Percentiles rank a stretch among this genome's conserved stretches.
Conservation (phyloP, 345 rosid genomes). For the Kandelia obovata region DNA sequence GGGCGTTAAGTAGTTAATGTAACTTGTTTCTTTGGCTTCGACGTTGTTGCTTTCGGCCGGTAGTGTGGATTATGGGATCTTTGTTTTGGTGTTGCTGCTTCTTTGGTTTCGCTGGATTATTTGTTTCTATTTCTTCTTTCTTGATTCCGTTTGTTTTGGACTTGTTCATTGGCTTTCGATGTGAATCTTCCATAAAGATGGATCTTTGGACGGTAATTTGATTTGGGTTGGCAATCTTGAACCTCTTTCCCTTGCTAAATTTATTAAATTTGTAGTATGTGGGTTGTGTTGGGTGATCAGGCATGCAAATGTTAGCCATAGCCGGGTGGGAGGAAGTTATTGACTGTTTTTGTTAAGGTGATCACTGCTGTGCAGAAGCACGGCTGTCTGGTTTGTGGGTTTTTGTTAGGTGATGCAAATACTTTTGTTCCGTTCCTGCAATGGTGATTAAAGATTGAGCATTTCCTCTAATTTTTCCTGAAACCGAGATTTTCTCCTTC, state of each 20-base stretch:
- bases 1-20: constrained; percentile 21
- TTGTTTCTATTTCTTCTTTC: not conserved
- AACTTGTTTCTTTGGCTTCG: constrained; percentile 21
- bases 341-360: constrained; percentile 2
- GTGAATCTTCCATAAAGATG: constrained; percentile 16
- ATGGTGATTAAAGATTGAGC: constrained; percentile 1
- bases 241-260: constrained; percentile 8
- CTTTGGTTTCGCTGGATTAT: constrained; percentile 21
- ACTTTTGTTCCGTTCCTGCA: not conserved
- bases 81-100: constrained; percentile 13
- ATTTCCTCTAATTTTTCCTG: not conserved
- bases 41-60: constrained; percentile 21
- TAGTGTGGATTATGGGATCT: constrained; percentile 19
- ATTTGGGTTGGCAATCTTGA: constrained; percentile 15
- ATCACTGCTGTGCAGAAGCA: constrained; percentile 5
- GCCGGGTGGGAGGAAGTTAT: not conserved
- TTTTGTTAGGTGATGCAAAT: not conserved
- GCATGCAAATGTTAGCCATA: not conserved
- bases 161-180: constrained; percentile 18
- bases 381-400: constrained; percentile 18
- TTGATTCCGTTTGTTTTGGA: constrained; percentile 22
- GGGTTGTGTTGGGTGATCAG: constrained; percentile 18
- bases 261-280: not conserved
- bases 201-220: constrained; percentile 30
- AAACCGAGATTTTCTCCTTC: not conserved